A percentile compares a stretch with the other conserved stretches of the same genome.
Conservation (phyloP, 1,284 basidiomycete genomes). For the Xanthoconium separans region DNA sequence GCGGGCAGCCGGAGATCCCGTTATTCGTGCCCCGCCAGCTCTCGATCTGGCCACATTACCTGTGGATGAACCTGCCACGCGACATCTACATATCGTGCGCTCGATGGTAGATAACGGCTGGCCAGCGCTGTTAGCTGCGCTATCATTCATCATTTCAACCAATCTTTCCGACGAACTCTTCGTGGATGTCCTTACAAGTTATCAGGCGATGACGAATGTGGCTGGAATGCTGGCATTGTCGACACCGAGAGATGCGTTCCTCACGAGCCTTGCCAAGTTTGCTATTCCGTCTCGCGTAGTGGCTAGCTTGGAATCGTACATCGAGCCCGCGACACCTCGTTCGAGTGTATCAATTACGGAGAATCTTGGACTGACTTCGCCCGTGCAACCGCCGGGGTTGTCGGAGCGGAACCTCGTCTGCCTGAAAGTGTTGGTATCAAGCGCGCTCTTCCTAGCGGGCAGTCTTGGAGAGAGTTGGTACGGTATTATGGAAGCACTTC, state of each 20-base stretch:
- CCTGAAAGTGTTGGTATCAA: conserved; percentile 78
- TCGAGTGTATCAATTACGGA: conserved; percentile 65
- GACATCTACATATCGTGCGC: conserved; percentile 59
- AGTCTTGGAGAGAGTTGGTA: conserved; percentile 90
- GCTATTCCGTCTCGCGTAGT: conserved; percentile 88
- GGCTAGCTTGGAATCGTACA: conserved; percentile 74
- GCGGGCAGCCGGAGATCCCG: conserved; percentile 61
- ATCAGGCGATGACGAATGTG: conserved; percentile 84
- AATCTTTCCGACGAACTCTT: conserved; percentile 89
- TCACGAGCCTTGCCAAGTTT: conserved; percentile 83
- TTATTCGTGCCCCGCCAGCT: conserved; percentile 70
- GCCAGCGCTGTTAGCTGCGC: conserved; percentile 86
- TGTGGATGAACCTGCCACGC: conserved; percentile 51
- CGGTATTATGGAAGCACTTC: conserved; percentile 83
- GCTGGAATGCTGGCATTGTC: conserved; percentile 84
- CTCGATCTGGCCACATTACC: conserved; percentile 65
- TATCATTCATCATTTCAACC: conserved; percentile 88
- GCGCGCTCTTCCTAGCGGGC: conserved; percentile 80
- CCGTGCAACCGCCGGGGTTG: conserved; percentile 65
- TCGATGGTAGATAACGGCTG: conserved; percentile 85
- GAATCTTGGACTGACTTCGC: conserved; percentile 60
- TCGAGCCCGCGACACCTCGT: conserved; percentile 65
- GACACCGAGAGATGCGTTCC: conserved; percentile 91
- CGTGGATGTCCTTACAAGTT: conserved; percentile 76
- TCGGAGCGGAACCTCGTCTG: conserved; percentile 91